These are phyloP conservation scores for Tetracladium setigerum DNA, from an alignment of 495 filamentous ascomycete genomes.

Conservation along the genomic window DNA sequence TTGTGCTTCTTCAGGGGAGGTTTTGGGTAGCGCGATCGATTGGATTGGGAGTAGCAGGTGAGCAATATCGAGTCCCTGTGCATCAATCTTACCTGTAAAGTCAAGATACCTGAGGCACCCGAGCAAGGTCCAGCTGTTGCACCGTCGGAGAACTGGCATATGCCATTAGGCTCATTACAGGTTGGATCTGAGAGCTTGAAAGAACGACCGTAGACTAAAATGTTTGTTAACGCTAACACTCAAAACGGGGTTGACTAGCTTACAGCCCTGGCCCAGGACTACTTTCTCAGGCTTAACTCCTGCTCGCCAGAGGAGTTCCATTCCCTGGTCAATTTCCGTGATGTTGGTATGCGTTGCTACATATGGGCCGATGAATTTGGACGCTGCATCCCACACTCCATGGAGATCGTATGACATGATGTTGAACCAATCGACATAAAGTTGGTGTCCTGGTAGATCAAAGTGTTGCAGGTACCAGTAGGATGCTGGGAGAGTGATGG, in stretches of 20 bases:
- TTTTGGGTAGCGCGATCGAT: not conserved
- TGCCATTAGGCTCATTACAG: not conserved
- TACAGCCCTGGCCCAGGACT: conserved; percentile 3
- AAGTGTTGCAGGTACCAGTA: conserved; percentile 46
- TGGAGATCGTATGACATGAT: conserved; percentile 50
- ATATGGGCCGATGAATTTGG: conserved; percentile 24
- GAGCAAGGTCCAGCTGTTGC: conserved; percentile 5
- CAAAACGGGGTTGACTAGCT: no score
- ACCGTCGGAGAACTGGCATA: conserved; percentile 1
- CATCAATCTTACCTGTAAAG: no score
- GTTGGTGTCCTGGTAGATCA: conserved; percentile 29
- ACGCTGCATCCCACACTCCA: conserved; percentile 27
- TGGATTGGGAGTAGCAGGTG: no score
- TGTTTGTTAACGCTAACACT: no score
- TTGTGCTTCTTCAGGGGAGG: not conserved
- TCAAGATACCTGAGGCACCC: not conserved
- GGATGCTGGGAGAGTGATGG: conserved; percentile 1
- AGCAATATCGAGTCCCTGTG: no score
- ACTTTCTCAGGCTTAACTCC: conserved; percentile 27
- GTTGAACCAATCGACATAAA: conserved; percentile 43
- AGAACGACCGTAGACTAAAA: conserved; percentile 10
- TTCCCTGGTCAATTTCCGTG: conserved; percentile 42
- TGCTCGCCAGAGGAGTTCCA: conserved; percentile 46
- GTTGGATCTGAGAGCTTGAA: conserved; percentile 8
- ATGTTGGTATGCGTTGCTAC: conserved; percentile 45